A percentile compares a stretch with the other conserved stretches of the same genome.
These are phyloP conservation scores for Fennellomyces sp. DNA, from an alignment of 371 early-diverging fungal genomes.

Conservation along the genomic window DNA sequence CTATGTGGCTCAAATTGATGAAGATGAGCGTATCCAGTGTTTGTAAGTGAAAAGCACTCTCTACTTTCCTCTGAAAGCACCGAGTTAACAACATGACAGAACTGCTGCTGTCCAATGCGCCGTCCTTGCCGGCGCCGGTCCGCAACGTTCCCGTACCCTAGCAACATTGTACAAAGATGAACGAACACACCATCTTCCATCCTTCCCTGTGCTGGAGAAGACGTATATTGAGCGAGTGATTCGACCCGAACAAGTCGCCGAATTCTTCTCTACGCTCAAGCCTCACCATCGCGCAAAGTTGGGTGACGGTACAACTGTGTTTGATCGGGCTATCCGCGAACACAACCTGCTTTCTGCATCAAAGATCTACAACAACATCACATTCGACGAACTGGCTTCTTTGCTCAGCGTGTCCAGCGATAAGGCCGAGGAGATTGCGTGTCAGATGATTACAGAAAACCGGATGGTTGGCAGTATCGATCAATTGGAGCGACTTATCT, in stretches of 20 bases:
- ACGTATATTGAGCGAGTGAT: conserved; percentile 91
- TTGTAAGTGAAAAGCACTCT: conserved; percentile 51
- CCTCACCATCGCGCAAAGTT: conserved; percentile 79
- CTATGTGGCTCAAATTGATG: conserved; percentile 66
- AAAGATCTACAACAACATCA: conserved; percentile 89
- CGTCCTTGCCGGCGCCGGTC: conserved; percentile 91
- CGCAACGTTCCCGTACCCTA: conserved; percentile 84
- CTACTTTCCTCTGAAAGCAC: not conserved
- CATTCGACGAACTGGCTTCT: conserved; percentile 80
- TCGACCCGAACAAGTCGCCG: conserved; percentile 73
- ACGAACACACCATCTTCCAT: conserved; percentile 68
- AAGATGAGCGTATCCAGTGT: conserved; percentile 66
- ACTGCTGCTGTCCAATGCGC: conserved; percentile 80
- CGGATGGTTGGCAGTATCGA: conserved; percentile 89
- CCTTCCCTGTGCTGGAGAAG: conserved; percentile 83
- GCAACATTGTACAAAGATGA: conserved; percentile 94
- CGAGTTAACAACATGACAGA: conserved; percentile 27
- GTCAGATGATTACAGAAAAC: conserved; percentile 90
- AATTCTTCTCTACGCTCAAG: conserved; percentile 73
- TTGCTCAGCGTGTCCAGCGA: conserved; percentile 77
- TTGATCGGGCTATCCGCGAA: conserved; percentile 93
- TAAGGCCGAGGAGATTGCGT: conserved; percentile 84
- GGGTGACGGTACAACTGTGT: conserved; percentile 78
- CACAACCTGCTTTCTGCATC: conserved; percentile 90
- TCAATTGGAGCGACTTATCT: conserved; percentile 83